Evolutionary conservation across 139 green algal genomes (phyloP).

Genomic region (Closterium sp.): DNA sequence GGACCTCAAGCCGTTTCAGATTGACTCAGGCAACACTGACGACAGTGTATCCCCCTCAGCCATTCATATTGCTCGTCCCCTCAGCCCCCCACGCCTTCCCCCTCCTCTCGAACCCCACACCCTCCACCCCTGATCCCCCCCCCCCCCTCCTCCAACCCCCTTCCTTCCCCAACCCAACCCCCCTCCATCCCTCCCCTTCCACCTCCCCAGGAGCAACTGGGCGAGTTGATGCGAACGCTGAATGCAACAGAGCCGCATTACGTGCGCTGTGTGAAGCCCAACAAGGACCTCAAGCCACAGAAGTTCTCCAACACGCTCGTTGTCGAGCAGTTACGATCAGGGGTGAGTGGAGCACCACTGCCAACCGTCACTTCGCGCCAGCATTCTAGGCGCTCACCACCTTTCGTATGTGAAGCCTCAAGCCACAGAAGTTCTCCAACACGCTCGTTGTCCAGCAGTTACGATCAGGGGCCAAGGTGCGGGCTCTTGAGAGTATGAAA

Average conservation of each 20-base stretch:
- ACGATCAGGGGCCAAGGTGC: conserved; percentile 87
- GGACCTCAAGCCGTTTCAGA: conserved; percentile 65
- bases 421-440: conserved; percentile 84
- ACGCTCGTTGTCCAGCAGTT: conserved; percentile 93
- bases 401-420: conserved; percentile 98
- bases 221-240: conserved; percentile 90
- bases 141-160: not conserved
- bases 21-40: too few species aligned
- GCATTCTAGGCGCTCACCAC: too few species aligned
- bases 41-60: too few species aligned
- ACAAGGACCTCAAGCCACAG: conserved; percentile 70
- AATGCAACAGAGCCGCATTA: conserved; percentile 94
- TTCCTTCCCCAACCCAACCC: too few species aligned
- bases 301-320: conserved; percentile 89
- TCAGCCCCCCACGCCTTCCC: too few species aligned
- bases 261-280: conserved; percentile 99
- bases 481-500: too few species aligned
- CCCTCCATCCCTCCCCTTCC: too few species aligned
- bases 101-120: too few species aligned
- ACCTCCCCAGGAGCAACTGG: conserved; percentile 70
- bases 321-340: conserved; percentile 96
- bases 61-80: too few species aligned
- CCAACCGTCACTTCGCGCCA: too few species aligned
- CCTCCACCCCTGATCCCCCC: not conserved
- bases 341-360: conserved; percentile 41